Conservation (phyloP, 225 moss, liverwort and hornwort species). For the Bryum argenteum region DNA sequence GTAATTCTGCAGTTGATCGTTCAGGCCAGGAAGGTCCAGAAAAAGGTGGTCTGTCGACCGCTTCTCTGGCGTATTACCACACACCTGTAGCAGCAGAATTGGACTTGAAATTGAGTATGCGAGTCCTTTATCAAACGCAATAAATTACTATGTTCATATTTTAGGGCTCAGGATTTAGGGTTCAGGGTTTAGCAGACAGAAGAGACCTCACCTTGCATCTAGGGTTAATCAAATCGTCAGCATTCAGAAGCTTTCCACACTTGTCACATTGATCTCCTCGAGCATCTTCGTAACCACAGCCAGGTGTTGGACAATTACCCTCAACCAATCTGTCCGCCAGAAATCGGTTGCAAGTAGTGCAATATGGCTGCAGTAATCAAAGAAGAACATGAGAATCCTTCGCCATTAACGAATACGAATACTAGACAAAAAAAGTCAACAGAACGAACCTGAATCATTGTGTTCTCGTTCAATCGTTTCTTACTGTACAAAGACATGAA, state of each 20-base stretch:
- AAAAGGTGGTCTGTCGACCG: slow-evolving; percentile 80
- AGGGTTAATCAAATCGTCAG: slow-evolving; percentile 75
- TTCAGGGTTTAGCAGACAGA: background rate
- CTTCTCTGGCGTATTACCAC: slow-evolving; percentile 69
- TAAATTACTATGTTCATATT: too few species aligned
- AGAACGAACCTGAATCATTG: slow-evolving; percentile 60
- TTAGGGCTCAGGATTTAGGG: too few species aligned
- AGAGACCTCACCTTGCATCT: slow-evolving; percentile 70
- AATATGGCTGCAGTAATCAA: slow-evolving; percentile 61
- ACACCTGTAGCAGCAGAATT: slow-evolving; percentile 32
- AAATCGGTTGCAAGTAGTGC: slow-evolving; percentile 77
- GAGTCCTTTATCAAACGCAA: background rate
- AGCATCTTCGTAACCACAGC: slow-evolving; percentile 88
- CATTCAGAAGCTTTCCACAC: slow-evolving; percentile 80
- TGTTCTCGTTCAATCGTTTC: slow-evolving; percentile 65
- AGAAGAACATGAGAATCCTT: background rate
- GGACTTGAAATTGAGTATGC: background rate
- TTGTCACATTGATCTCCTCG: slow-evolving; percentile 88
- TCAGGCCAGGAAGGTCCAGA: slow-evolving; percentile 75
- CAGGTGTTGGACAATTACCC: slow-evolving; percentile 73
- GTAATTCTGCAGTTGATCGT: slow-evolving; percentile 66
- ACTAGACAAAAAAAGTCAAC: background rate
- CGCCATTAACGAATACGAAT: background rate
- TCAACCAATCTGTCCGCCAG: slow-evolving; percentile 90
- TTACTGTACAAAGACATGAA: slow-evolving; percentile 71